phyloP scores from a whole-genome alignment of 371 early-diverging fungal species.

The Nematocida ironsii region DNA sequence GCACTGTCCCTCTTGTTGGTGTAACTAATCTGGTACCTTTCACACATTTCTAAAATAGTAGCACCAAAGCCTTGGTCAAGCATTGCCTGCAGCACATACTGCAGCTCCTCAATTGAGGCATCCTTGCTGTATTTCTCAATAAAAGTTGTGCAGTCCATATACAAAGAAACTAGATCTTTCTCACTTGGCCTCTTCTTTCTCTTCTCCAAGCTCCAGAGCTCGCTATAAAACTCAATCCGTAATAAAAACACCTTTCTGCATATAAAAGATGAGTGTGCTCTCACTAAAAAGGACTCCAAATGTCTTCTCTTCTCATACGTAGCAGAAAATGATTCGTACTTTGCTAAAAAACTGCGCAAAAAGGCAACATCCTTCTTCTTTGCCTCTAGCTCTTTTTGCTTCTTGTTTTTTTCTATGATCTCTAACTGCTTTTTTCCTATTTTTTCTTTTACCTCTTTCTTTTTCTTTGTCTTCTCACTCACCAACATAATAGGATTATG shows the following conservation, averaged over 20 bases:
- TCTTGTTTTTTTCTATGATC: constrained; percentile 67
- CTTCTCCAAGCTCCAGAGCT: constrained; percentile 68
- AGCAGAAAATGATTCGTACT: constrained; percentile 57
- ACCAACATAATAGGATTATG: constrained; percentile 54
- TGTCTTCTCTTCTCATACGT: constrained; percentile 58
- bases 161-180: constrained; percentile 65
- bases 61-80: constrained; percentile 67
- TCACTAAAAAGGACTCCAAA: constrained; percentile 62
- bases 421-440: constrained; percentile 64
- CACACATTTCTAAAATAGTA: constrained; percentile 64
- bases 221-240: constrained; percentile 68
- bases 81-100: constrained; percentile 65
- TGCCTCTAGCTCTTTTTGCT: constrained; percentile 62
- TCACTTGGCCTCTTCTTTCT: constrained; percentile 63
- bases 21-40: constrained; percentile 59
- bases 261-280: constrained; percentile 56
- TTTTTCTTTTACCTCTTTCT: constrained; percentile 56
- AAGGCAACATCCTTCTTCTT: constrained; percentile 63
- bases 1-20: constrained; percentile 28
- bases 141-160: constrained; percentile 64
- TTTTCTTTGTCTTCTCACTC: constrained; percentile 38
- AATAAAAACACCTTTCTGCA: constrained; percentile 63
- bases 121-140: constrained; percentile 56
- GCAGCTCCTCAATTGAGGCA: constrained; percentile 43
- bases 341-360: constrained; percentile 65